These are phyloP conservation scores for Epichloe sylvatica DNA, from an alignment of 2,329 filamentous ascomycete genomes.

Conservation along the genomic window DNA sequence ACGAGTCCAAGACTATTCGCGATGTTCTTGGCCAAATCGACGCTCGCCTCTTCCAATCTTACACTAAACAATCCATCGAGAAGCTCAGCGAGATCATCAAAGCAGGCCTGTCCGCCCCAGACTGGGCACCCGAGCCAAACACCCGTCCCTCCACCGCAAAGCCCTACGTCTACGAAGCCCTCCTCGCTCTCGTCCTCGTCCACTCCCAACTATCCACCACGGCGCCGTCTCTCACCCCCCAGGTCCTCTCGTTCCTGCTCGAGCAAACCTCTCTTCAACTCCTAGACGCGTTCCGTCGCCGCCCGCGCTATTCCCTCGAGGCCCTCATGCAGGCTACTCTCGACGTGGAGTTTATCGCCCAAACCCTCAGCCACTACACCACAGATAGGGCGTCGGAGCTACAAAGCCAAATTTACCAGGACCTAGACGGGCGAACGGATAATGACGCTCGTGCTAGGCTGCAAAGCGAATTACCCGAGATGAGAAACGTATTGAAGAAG, in stretches of 20 bases:
- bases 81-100: constrained; percentile 56
- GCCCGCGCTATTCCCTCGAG: constrained; percentile 56
- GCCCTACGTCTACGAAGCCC: constrained; percentile 78
- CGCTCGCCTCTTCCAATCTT: constrained; percentile 78
- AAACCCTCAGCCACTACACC: constrained; percentile 82
- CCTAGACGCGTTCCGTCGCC: constrained; percentile 62
- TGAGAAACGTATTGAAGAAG: constrained; percentile 76
- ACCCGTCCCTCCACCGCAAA: constrained; percentile 58
- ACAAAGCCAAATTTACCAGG: constrained; percentile 83
- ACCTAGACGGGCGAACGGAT: constrained; percentile 78
- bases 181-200: constrained; percentile 75
- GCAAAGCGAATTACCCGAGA: constrained; percentile 77
- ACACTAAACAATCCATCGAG: constrained; percentile 65
- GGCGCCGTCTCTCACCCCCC: constrained; percentile 56
- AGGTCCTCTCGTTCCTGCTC: constrained; percentile 75
- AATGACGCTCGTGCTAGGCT: constrained; percentile 67
- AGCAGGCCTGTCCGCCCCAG: constrained; percentile 53
- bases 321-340: constrained; percentile 93
- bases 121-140: constrained; percentile 51
- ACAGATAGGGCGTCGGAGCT: constrained; percentile 67
- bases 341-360: constrained; percentile 91
- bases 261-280: constrained; percentile 69
- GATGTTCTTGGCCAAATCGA: constrained; percentile 89
- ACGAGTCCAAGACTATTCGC: constrained; percentile 81
- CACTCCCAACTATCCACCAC: constrained; percentile 83